phyloP scores from a whole-genome alignment of 257 asterid genomes.

The Henckelia pumila region DNA sequence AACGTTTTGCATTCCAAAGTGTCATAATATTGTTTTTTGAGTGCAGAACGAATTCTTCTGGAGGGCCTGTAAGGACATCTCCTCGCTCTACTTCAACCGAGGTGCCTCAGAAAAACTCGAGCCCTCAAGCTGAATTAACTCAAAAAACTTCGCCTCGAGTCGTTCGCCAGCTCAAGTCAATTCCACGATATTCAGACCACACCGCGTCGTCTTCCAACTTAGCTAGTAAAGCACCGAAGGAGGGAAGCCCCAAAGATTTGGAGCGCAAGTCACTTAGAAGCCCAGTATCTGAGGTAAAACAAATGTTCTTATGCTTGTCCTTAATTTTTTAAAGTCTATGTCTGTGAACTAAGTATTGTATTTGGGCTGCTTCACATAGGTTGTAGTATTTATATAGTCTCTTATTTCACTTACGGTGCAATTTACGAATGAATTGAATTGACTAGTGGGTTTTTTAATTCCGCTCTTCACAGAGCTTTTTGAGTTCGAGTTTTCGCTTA shows the following conservation, averaged over 20 bases:
- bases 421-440: too few species aligned
- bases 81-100: conserved; percentile 42
- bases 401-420: neutral
- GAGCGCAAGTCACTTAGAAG: conserved; percentile 55
- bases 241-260: conserved; percentile 55
- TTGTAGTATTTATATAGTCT: neutral
- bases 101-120: conserved; percentile 40
- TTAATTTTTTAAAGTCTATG: too few species aligned
- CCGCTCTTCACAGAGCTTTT: neutral
- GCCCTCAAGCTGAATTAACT: conserved; percentile 38
- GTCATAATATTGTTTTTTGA: neutral
- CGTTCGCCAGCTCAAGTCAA: conserved; percentile 68
- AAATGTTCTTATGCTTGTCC: neutral
- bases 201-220: conserved; percentile 56
- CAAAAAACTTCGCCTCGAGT: conserved; percentile 62
- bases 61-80: conserved; percentile 37
- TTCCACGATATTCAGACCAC: conserved; percentile 51
- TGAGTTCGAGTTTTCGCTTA: neutral
- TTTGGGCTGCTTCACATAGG: neutral
- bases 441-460: too few species aligned
- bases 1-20: neutral
- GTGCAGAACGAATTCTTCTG: conserved; percentile 52
- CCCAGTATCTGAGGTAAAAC: conserved; percentile 63
- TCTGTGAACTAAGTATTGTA: neutral
- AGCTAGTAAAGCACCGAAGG: conserved; percentile 49